Percentiles rank a stretch among this genome's conserved stretches.
Evolutionary conservation across 1,284 basidiomycete species (phyloP).

Genomic region (Naganishia liquefaciens): DNA sequence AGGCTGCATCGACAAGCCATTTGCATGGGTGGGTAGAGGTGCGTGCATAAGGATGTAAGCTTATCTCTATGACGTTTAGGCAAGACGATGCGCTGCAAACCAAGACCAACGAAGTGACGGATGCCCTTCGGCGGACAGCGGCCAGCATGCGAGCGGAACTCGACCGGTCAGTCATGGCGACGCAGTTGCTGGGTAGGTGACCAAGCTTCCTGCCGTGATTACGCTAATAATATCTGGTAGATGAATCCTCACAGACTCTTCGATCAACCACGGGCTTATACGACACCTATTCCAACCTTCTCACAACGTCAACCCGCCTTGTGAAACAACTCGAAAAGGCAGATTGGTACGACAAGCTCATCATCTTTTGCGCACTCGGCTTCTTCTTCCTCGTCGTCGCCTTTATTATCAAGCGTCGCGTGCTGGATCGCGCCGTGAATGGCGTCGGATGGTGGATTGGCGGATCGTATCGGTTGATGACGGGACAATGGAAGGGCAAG

Average conservation of each 20-base stretch:
- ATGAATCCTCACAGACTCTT: constrained; percentile 75
- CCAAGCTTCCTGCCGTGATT: neutral
- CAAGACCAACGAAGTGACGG: constrained; percentile 81
- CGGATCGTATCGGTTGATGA: constrained; percentile 44
- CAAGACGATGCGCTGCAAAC: constrained; percentile 85
- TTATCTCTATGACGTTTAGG: constrained; percentile 20
- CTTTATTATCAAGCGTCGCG: constrained; percentile 80
- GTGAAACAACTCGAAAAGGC: constrained; percentile 81
- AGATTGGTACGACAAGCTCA: constrained; percentile 84
- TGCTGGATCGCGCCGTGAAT: constrained; percentile 63
- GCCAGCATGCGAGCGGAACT: constrained; percentile 85
- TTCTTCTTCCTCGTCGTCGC: constrained; percentile 82
- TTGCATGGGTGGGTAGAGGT: constrained; percentile 9
- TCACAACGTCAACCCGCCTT: constrained; percentile 75
- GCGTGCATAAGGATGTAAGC: neutral
- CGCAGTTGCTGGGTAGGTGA: constrained; percentile 75
- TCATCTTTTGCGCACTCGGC: constrained; percentile 72
- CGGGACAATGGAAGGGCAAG: constrained; percentile 38
- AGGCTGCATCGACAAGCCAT: neutral
- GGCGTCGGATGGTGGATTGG: constrained; percentile 51
- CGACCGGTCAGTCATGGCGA: constrained; percentile 78
- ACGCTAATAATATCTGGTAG: constrained; percentile 52
- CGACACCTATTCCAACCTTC: constrained; percentile 70
- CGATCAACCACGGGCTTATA: constrained; percentile 74
- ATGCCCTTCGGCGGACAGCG: constrained; percentile 78